Evolutionary conservation across 192 early-diverging fungal species (phyloP), one percentile per base, ranked within the genome.

Genomic region (Helicostylum pulchrum): DNA sequence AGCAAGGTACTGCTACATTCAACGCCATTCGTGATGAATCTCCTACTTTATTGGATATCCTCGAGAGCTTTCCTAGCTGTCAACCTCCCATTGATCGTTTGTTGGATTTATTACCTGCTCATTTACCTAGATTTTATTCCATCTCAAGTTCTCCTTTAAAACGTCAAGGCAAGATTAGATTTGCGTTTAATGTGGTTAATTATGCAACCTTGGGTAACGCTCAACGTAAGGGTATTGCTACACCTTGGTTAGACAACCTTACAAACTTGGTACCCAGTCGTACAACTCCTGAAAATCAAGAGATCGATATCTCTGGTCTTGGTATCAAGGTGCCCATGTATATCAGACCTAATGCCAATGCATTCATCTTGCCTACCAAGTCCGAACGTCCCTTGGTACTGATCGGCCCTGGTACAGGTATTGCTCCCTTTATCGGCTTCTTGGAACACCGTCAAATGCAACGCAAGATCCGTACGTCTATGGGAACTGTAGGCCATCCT

Each of bases 351-450:
- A 88, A 87, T 44, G 54, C 74, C 47, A 81, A 80, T 48, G 79
- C 66, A 5, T 98, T 96, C 80, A 74, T 70, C 5, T 77, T 95
- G 61, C 91, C 91, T 21, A 56, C 62, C 8, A 77, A 84, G 39
- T 75, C 78, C 14, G 61, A 64, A 12, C 80, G 73, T 14, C 91
- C 93, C 0, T 73, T 97, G 7, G 77, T 97, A 19, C 84, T 98
- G 87, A 85, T 97, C 31, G 91, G 90, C 2, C 92, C 95, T 1
- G 97, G 95, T 42, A 97, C 97, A 0, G 97, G 97, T 17, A 84
- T 99, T n/a, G 90, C 95, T 7, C 95, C 97, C 0, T 95, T 97
- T 49, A 78, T 94, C 30, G 88, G 91, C 1, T 97, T 97, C 66
- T 74, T 97, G 36, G 79, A 94, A 70, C 87, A 96, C 55, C 83